Base-by-base conservation (phyloP, 2,329 filamentous ascomycete genomes). In the Anthostomella pinea region DNA sequence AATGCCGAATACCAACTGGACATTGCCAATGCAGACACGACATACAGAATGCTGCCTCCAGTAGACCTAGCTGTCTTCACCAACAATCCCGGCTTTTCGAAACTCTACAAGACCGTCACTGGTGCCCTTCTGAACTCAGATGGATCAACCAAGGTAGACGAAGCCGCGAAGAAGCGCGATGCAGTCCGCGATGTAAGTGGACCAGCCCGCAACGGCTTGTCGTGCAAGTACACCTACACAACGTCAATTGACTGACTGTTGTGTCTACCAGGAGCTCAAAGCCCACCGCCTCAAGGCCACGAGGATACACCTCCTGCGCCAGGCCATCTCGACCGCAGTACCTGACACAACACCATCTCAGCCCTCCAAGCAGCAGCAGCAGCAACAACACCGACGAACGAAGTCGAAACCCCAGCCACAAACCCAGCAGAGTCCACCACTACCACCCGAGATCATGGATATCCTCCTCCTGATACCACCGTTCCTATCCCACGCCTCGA, bases 1-100 rank as follows among this genome's bases (percentile, higher is more conserved):
- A n/a, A n/a, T n/a, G n/a, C n/a, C n/a, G n/a, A n/a, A n/a, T n/a
- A n/a, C n/a, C n/a, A n/a, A n/a, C n/a, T n/a, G n/a, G n/a, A n/a
- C n/a, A n/a, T n/a, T n/a, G n/a, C n/a, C n/a, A n/a, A n/a, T n/a
- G n/a, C n/a, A n/a, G n/a, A n/a, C n/a, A n/a, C n/a, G n/a, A n/a
- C n/a, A n/a, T n/a, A n/a, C 37, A 56, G 13, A 3, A 81, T 81
- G 76, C 59, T 82, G 2, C 79, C 79, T 0, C 77, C 76, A 0
- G 59, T 82, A 7, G 77, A 82, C 14, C 65, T 73, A 7, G 48
- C 67, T 0, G 62, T 82, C 13, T 56, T 83, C 1, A 58, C 69
- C 34, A 68, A 65, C 39, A 82, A 83, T 45, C 78, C 78, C 0
- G 68, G 75, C 15, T 83, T 83, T 49, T 72, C 74, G n/a, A 64